Evolutionary conservation across 2,329 filamentous ascomycete genomes (phyloP).

Genomic region (Nectriaceae sp.): DNA sequence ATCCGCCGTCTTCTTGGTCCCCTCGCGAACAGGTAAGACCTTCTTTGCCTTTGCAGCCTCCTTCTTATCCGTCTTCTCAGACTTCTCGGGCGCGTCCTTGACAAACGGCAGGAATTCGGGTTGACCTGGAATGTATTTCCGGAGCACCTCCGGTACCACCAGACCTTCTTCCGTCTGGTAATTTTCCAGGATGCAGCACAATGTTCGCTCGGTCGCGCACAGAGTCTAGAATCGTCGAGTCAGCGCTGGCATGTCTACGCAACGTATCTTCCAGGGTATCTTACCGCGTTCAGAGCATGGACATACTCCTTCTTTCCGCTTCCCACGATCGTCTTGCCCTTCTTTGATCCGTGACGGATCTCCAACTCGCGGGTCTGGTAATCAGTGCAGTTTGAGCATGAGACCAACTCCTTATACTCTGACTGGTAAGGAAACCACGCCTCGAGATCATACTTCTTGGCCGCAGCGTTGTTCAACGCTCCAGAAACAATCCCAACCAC

Average conservation of each 20-base stretch:
- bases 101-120: constrained; percentile 88
- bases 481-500: constrained; percentile 96
- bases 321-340: constrained; percentile 48
- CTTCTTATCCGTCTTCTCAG: constrained; percentile 30
- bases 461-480: constrained; percentile 73
- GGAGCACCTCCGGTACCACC: constrained; percentile 77
- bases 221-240: constrained; percentile 53
- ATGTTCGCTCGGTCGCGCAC: constrained; percentile 85
- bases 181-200: constrained; percentile 96
- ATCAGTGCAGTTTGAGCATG: constrained; percentile 96
- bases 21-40: constrained; percentile 28
- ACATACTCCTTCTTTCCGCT: constrained; percentile 91
- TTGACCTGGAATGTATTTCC: constrained; percentile 86
- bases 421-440: constrained; percentile 96
- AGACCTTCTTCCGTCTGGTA: constrained; percentile 90
- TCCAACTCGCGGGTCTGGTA: constrained; percentile 95
- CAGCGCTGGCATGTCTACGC: constrained; percentile 5
- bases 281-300: constrained; percentile 78
- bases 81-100: constrained; percentile 80
- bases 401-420: constrained; percentile 98
- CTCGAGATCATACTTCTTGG: constrained; percentile 95
- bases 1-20: constrained; percentile 20
- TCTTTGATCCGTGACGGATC: constrained; percentile 88
- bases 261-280: background rate
- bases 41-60: constrained; percentile 27